Evolutionary conservation across 2,329 filamentous ascomycete genomes (phyloP).

Genomic region (Lasiodiplodia sp.): DNA sequence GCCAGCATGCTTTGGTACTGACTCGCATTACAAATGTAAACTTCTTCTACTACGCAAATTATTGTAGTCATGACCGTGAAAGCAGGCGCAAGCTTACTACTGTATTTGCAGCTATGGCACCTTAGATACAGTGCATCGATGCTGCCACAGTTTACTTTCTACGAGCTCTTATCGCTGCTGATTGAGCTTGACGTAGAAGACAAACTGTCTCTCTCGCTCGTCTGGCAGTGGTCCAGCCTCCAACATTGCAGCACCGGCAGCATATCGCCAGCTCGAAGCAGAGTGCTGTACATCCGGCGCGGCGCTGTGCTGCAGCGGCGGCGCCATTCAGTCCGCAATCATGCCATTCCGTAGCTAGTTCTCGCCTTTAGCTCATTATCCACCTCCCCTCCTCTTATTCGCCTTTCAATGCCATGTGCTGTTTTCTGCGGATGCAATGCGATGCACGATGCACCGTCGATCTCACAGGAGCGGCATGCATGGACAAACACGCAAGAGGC

Average conservation of each 20-base stretch:
- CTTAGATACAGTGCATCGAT: no score
- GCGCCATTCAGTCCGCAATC: background rate
- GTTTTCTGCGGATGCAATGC: background rate
- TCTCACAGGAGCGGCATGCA: background rate
- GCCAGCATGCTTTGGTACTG: no score
- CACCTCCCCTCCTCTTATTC: background rate
- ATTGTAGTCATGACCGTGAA: no score
- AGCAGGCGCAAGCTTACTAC: no score
- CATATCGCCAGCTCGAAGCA: background rate
- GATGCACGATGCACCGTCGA: slow-evolving; percentile 14
- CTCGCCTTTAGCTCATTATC: background rate
- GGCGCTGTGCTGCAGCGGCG: background rate
- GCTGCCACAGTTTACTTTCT: no score
- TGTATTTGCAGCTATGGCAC: no score
- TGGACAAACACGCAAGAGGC: background rate
- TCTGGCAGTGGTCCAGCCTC: background rate
- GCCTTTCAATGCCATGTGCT: background rate
- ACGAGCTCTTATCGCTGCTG: no score
- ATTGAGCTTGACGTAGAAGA: no score
- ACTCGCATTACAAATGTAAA: no score
- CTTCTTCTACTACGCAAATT: no score
- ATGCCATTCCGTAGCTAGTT: background rate
- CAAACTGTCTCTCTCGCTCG: no score
- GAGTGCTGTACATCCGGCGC: background rate
- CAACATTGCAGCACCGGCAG: background rate